A percentile compares a stretch with the other conserved stretches of the same genome.
phyloP scores from a whole-genome alignment of 805 yeast genomes.

The Candida khao-thaluensis region DNA sequence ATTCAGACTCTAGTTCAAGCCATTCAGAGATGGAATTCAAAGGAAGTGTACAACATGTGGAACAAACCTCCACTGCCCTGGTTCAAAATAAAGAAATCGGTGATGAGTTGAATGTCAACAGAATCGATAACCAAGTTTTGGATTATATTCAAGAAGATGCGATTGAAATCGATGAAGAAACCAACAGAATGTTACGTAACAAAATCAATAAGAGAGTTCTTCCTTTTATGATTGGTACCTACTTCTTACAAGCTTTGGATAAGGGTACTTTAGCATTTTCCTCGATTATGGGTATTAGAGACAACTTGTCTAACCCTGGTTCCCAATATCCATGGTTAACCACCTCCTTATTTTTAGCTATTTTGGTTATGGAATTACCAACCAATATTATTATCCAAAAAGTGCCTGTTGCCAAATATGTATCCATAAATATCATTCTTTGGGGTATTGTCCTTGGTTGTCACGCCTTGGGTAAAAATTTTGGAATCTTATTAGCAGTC shows the following conservation, averaged over 20 bases:
- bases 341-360: slow-evolving; percentile 53
- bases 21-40: slow-evolving; percentile 6
- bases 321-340: slow-evolving; percentile 51
- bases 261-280: slow-evolving; percentile 58
- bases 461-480: slow-evolving; percentile 52
- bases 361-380: slow-evolving; percentile 53
- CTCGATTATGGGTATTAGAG: slow-evolving; percentile 61
- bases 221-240: slow-evolving; percentile 52
- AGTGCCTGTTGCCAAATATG: slow-evolving; percentile 50
- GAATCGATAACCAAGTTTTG: slow-evolving; percentile 17
- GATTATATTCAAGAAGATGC: slow-evolving; percentile 20
- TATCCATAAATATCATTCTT: slow-evolving; percentile 44
- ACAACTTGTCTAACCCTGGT: slow-evolving; percentile 32
- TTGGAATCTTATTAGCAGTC: slow-evolving; percentile 52
- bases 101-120: slow-evolving; percentile 10
- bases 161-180: slow-evolving; percentile 23
- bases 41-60: slow-evolving; percentile 7
- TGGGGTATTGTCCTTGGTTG: slow-evolving; percentile 57
- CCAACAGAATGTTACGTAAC: slow-evolving; percentile 20
- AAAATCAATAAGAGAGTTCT: slow-evolving; percentile 30
- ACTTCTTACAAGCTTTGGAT: slow-evolving; percentile 57
- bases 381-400: slow-evolving; percentile 42
- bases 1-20: background rate
- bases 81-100: slow-evolving; percentile 9
- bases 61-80: slow-evolving; percentile 1